Conservation (phyloP, 345 rosid species). For the Iberis pinnata region DNA sequence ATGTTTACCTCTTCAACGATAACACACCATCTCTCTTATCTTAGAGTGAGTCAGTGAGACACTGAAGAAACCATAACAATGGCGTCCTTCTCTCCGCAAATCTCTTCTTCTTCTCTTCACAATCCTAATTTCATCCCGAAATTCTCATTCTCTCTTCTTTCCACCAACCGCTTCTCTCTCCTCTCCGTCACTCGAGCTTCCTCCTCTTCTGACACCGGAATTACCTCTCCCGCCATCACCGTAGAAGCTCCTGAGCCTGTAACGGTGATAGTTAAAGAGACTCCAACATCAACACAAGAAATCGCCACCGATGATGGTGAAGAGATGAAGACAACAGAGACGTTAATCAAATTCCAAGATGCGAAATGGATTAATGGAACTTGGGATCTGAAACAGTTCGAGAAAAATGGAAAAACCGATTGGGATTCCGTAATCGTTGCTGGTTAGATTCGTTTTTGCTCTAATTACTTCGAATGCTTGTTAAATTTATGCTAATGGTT, state of each 20-base stretch:
- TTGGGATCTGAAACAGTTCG: conserved; percentile 80
- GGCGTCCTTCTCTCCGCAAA: conserved; percentile 45
- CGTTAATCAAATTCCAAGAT: conserved; percentile 46
- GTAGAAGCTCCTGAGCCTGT: conserved; percentile 32
- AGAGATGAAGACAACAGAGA: conserved; percentile 38
- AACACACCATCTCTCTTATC: neutral
- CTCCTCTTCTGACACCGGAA: conserved; percentile 39
- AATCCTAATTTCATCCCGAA: conserved; percentile 33
- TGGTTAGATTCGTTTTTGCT: conserved; percentile 39
- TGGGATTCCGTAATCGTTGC: conserved; percentile 96
- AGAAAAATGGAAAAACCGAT: conserved; percentile 51
- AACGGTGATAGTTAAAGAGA: conserved; percentile 12
- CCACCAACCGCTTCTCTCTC: conserved; percentile 31
- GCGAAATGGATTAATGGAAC: conserved; percentile 79
- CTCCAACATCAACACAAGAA: conserved; percentile 11
- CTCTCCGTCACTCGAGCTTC: conserved; percentile 38
- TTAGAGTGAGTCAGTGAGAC: neutral
- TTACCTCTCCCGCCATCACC: conserved; percentile 38
- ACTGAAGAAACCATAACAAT: conserved; percentile 24
- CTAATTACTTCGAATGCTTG: neutral
- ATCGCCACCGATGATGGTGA: neutral
- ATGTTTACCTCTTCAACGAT: conserved; percentile 10
- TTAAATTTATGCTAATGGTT: neutral
- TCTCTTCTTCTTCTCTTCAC: conserved; percentile 28
- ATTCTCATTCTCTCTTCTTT: conserved; percentile 27